Evolutionary conservation across 208 protist species (phyloP), one percentile per base, ranked within the genome.

Genomic region (Acanthamoeba triangularis): DNA sequence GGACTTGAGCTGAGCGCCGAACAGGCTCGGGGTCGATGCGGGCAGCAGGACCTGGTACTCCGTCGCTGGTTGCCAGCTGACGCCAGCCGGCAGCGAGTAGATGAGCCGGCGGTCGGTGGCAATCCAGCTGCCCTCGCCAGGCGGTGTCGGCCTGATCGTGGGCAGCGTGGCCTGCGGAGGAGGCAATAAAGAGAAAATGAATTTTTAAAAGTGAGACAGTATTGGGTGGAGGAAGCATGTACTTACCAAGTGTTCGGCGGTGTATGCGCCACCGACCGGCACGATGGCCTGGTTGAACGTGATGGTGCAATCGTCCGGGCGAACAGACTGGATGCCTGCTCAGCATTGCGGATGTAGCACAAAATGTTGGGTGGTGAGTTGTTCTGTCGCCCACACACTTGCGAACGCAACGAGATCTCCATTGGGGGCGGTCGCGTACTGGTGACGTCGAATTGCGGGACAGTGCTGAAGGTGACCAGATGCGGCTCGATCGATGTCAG

Each of bases 1-100:
- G 16, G 6, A 14, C 49, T 93, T 28, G 13, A 93, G 37, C 63
- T 72, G 11, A 41, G 88, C 63, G 10, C 47, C 63, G 52, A 78
- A 93, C 13, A 93, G 65, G 49, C 47, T 54, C 44, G 88, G 88
- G 20, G 72, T 16, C 25, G 61, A 80, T 20, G 35, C 49, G 65
- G 88, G 88, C 35, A 93, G 47, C 28, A 47, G 28, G 37, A 93
- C 63, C 23, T 30, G 7, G 65, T 80, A 93, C 14, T 93, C 88
- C 16, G 88, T 93, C 20, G 88, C 35, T 8, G 18, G 56, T 25
- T 35, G 61, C 88, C 88, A 93, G 30, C 13, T 78, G 20, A n/a
- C 30, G n/a, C 20, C 10, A 5, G 25, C 88, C 7, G 44, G 88
- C 65, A 78, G 63, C 23, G 88, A 54, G 63, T 78, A 93, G 61